Conservation (phyloP, 306 rosid species). For the Medicago truncatula region DNA sequence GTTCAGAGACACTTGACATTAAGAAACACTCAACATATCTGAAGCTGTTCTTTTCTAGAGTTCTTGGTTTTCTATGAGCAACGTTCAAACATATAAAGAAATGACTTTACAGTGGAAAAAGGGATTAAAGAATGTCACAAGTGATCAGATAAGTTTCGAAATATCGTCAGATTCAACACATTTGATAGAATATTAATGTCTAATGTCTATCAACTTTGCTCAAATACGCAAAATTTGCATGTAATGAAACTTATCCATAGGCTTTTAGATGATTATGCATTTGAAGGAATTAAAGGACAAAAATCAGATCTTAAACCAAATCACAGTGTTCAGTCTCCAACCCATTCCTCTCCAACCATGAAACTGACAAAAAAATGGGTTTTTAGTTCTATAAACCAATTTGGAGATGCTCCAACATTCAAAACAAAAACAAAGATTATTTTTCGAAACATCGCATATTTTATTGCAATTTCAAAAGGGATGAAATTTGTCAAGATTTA, state of each 20-base stretch:
- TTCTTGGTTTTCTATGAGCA: background rate
- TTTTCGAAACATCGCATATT: background rate
- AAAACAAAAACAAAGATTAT: background rate
- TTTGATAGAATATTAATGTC: conserved; percentile 7
- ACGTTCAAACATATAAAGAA: conserved; percentile 1
- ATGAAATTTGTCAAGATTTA: background rate
- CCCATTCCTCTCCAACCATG: background rate
- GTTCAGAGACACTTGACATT: background rate
- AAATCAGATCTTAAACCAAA: conserved; percentile 9
- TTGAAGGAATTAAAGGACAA: background rate
- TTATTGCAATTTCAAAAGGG: conserved; percentile 5
- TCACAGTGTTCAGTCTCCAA: background rate
- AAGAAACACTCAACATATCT: background rate
- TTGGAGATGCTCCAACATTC: background rate
- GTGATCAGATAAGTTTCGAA: background rate
- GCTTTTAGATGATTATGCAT: conserved; percentile 16
- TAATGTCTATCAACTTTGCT: background rate
- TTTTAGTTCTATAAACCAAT: background rate
- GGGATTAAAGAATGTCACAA: background rate
- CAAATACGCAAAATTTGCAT: background rate
- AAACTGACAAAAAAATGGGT: background rate
- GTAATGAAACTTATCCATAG: conserved; percentile 24
- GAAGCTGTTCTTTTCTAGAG: background rate
- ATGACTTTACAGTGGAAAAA: background rate
- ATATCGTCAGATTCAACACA: conserved; percentile 1